Conservation (phyloP, 257 asterid genomes). For the Solanum pennellii region DNA sequence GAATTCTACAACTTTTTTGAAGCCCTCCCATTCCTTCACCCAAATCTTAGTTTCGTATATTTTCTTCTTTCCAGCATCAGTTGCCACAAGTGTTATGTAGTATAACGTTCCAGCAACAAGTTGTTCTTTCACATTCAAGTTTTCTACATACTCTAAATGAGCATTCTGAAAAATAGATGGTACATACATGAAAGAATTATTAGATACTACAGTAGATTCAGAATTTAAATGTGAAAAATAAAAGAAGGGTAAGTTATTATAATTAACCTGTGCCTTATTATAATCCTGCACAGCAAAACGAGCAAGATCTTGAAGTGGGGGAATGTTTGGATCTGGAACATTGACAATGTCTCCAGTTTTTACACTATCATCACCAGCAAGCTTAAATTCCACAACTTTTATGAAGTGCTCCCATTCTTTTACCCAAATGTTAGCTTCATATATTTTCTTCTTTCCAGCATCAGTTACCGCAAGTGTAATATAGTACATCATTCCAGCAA, state of each 20-base stretch:
- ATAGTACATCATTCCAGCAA: too few species aligned
- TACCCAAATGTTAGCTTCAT: too few species aligned
- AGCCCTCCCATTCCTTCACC: slow-evolving; percentile 3
- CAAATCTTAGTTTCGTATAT: neutral
- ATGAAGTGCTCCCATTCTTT: too few species aligned
- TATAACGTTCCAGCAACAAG: neutral
- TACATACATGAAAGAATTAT: too few species aligned
- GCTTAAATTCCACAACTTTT: too few species aligned
- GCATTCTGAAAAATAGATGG: neutral
- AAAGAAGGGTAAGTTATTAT: too few species aligned
- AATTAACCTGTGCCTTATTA: neutral
- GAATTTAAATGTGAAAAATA: too few species aligned
- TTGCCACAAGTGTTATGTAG: neutral
- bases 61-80: neutral
- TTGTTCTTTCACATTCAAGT: neutral
- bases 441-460: too few species aligned
- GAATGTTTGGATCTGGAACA: neutral
- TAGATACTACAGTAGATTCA: too few species aligned
- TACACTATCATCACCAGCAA: too few species aligned
- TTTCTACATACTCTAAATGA: neutral
- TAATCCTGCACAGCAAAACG: neutral
- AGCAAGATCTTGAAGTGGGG: neutral
- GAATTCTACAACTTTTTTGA: neutral
- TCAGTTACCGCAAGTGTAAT: too few species aligned
- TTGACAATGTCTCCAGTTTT: neutral